phyloP scores from a whole-genome alignment of 768 basidiomycete genomes.

The Boletales sp. region DNA sequence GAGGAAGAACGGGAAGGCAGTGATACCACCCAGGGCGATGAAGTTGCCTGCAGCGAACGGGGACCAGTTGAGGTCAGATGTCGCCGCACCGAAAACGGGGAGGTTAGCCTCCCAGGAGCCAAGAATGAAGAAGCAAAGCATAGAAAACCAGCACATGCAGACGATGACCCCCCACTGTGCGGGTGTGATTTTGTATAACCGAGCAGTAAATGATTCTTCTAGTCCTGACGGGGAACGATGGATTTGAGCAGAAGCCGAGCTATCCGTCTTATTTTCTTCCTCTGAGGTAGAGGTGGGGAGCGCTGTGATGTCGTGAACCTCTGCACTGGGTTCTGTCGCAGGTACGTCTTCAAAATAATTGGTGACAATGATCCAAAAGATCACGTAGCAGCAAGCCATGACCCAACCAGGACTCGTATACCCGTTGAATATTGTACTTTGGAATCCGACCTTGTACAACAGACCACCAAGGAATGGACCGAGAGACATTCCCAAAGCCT shows the following conservation, averaged over 20 bases:
- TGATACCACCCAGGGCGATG: slow-evolving; percentile 55
- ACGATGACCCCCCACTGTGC: slow-evolving; percentile 47
- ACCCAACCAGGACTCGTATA: slow-evolving; percentile 67
- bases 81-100: slow-evolving; percentile 51
- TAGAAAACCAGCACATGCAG: slow-evolving; percentile 70
- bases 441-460: slow-evolving; percentile 58
- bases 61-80: slow-evolving; percentile 46
- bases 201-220: slow-evolving; percentile 7
- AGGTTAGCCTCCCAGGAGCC: slow-evolving; percentile 69
- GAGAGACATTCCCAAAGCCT: slow-evolving; percentile 40
- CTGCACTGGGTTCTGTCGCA: slow-evolving; percentile 5
- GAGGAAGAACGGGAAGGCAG: slow-evolving; percentile 30
- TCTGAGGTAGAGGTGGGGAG: background rate
- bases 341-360: slow-evolving; percentile 41
- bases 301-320: slow-evolving; percentile 8
- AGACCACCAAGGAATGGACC: slow-evolving; percentile 62
- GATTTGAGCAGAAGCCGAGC: background rate
- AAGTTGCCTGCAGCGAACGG: slow-evolving; percentile 70
- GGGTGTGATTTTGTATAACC: slow-evolving; percentile 15
- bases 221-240: background rate
- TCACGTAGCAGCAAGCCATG: slow-evolving; percentile 39
- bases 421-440: slow-evolving; percentile 58
- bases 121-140: slow-evolving; percentile 54
- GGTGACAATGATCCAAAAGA: slow-evolving; percentile 44
- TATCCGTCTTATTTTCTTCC: background rate